These are phyloP conservation scores for Quercus alba DNA, from an alignment of 306 rosid genomes.

Conservation along the genomic window DNA sequence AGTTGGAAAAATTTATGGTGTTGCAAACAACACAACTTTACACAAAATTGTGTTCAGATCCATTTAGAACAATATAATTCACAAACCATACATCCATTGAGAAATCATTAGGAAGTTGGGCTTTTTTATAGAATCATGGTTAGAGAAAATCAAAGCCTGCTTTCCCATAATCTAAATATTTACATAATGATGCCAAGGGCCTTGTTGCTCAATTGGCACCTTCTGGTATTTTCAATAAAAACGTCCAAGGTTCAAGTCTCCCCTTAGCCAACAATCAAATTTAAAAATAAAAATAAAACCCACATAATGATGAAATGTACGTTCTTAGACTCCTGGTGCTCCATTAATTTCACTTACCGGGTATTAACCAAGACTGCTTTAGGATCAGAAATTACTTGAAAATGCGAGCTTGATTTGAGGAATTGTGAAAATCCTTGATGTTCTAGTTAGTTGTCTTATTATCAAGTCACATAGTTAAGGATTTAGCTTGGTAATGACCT, in stretches of 20 bases:
- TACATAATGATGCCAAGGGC: no score
- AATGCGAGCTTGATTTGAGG: background rate
- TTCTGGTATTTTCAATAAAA: no score
- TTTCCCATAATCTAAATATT: background rate
- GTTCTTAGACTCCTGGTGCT: background rate
- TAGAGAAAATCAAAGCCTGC: background rate
- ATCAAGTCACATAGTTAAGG: background rate
- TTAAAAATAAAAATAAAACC: no score
- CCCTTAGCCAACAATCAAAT: no score
- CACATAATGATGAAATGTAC: background rate
- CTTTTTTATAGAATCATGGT: background rate
- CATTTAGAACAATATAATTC: background rate
- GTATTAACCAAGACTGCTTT: background rate
- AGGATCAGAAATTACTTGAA: background rate
- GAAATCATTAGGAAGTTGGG: background rate
- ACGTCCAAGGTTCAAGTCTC: no score
- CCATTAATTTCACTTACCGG: background rate
- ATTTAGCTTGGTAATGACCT: constrained; percentile 3
- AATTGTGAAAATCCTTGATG: background rate
- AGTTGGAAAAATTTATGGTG: background rate
- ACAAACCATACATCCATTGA: background rate
- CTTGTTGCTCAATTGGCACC: no score
- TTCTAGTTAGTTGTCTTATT: no score
- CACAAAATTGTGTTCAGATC: background rate
- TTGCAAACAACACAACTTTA: background rate